phyloP scores from a whole-genome alignment of 495 filamentous ascomycete genomes.

The Trypethelium eluteriae region DNA sequence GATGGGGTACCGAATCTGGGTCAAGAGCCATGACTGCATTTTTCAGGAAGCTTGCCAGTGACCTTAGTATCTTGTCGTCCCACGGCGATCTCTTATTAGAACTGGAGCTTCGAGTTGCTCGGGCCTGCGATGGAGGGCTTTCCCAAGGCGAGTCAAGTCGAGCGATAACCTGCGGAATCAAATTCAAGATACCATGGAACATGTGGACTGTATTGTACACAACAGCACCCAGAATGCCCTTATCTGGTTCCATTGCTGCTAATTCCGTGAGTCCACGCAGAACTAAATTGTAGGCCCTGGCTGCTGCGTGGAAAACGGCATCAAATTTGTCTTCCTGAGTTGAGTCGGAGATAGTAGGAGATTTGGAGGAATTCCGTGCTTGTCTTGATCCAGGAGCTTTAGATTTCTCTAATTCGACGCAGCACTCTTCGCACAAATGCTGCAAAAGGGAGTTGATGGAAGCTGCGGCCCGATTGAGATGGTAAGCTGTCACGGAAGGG shows the following conservation, averaged over 20 bases:
- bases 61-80: background rate
- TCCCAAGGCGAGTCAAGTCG: background rate
- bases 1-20: conserved; percentile 19
- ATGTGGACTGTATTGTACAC: background rate
- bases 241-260: background rate
- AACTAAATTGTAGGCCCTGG: background rate
- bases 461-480: background rate
- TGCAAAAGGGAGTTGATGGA: background rate
- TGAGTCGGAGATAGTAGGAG: background rate
- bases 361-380: background rate
- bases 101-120: background rate
- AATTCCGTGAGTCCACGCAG: background rate
- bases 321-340: background rate
- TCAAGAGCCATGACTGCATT: conserved; percentile 14
- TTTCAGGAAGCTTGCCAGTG: background rate
- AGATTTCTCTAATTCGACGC: background rate
- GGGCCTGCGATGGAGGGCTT: background rate
- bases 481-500: background rate
- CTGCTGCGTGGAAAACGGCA: background rate
- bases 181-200: background rate
- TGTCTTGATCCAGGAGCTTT: background rate
- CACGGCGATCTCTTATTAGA: background rate
- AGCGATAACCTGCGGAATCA: background rate
- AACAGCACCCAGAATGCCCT: background rate
- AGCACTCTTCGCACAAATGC: background rate